Evolutionary conservation across 2,329 filamentous ascomycete species (phyloP).

Genomic region (Aspergillus candidus): DNA sequence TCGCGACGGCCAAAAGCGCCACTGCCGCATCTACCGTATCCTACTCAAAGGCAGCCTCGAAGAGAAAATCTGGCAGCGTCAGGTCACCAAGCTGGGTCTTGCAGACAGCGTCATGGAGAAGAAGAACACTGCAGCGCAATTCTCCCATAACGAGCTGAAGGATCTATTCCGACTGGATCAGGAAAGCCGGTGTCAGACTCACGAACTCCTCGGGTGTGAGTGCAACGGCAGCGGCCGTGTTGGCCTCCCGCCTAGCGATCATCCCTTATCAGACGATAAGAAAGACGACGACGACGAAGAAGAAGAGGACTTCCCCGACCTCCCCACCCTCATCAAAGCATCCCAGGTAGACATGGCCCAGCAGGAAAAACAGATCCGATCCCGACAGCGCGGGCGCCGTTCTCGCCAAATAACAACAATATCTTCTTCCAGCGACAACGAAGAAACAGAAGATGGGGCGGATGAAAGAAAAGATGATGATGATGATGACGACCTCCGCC

Average conservation of each 20-base stretch:
- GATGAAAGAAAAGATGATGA: slow-evolving; percentile 4
- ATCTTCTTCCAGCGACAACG: slow-evolving; percentile 5
- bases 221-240: slow-evolving; percentile 52
- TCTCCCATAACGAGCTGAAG: slow-evolving; percentile 59
- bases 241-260: slow-evolving; percentile 4
- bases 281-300: slow-evolving; percentile 16
- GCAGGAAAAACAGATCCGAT: slow-evolving; percentile 18
- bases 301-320: slow-evolving; percentile 23
- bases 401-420: slow-evolving; percentile 10
- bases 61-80: slow-evolving; percentile 69
- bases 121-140: slow-evolving; percentile 54
- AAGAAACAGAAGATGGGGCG: slow-evolving; percentile 2
- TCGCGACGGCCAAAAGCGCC: slow-evolving; percentile 62
- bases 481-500: neutral
- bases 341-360: slow-evolving; percentile 34
- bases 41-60: slow-evolving; percentile 63
- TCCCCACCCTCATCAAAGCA: slow-evolving; percentile 34
- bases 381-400: neutral
- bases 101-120: slow-evolving; percentile 67
- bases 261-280: slow-evolving; percentile 9
- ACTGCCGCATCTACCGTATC: slow-evolving; percentile 64
- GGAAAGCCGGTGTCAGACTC: slow-evolving; percentile 57
- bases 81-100: slow-evolving; percentile 64
- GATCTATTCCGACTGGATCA: slow-evolving; percentile 64
- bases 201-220: slow-evolving; percentile 58